Conservation (phyloP, 129 eudicot species). For the Apium graveolens region DNA sequence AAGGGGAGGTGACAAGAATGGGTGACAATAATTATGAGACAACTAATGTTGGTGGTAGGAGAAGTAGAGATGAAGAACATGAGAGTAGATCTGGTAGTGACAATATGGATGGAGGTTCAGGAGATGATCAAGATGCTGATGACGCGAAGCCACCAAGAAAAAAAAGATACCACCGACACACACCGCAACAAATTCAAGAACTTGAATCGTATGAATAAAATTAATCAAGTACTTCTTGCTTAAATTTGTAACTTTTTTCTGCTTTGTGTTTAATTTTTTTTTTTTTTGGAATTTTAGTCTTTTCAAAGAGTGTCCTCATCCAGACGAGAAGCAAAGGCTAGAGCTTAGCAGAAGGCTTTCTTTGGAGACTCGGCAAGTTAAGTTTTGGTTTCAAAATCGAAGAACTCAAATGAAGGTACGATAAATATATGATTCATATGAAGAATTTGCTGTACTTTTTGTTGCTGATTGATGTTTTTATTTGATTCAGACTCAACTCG, state of each 20-base stretch:
- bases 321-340: conserved; percentile 93
- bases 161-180: conserved; percentile 96
- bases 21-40: conserved; percentile 39
- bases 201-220: conserved; percentile 52
- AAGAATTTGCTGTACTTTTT: not conserved
- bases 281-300: conserved; percentile 30
- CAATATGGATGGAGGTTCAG: conserved; percentile 85
- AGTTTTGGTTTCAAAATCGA: conserved; percentile 98
- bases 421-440: not conserved
- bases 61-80: conserved; percentile 90
- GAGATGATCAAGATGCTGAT: conserved; percentile 82
- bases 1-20: conserved; percentile 59
- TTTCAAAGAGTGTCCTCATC: conserved; percentile 97
- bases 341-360: conserved; percentile 84
- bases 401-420: conserved; percentile 95
- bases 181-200: conserved; percentile 98
- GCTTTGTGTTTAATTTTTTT: not conserved
- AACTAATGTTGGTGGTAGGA: conserved; percentile 31
- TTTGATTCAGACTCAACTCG: conserved; percentile 63
- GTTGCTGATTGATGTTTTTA: not conserved
- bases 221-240: not conserved
- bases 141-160: conserved; percentile 73
- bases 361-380: conserved; percentile 85
- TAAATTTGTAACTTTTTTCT: not conserved
- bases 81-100: conserved; percentile 99